Percentiles rank a stretch among this genome's conserved stretches.
Evolutionary conservation across 2,329 filamentous ascomycete species (phyloP).

Genomic region (Chaetomium strumarium): DNA sequence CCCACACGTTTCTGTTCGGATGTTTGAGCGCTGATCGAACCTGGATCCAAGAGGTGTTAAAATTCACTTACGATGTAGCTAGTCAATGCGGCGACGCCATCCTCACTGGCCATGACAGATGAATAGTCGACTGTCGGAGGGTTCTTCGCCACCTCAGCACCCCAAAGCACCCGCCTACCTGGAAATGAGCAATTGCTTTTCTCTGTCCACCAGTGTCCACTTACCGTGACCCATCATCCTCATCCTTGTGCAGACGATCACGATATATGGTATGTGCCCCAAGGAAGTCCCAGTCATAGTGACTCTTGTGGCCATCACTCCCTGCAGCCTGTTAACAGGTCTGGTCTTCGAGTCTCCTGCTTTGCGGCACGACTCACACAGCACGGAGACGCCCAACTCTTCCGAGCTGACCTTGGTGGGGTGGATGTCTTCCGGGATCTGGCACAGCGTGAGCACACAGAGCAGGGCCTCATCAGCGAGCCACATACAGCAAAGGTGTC

Average conservation of each 20-base stretch:
- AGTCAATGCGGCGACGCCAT: conserved; percentile 57
- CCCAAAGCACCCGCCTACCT: conserved; percentile 24
- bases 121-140: conserved; percentile 57
- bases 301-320: conserved; percentile 61
- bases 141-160: conserved; percentile 31
- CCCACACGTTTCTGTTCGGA: conserved; percentile 56
- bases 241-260: background rate
- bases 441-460: conserved; percentile 10
- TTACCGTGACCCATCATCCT: background rate
- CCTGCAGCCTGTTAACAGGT: conserved; percentile 42
- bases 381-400: conserved; percentile 5
- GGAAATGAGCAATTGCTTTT: background rate
- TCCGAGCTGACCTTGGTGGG: conserved; percentile 30
- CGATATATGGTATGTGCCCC: background rate
- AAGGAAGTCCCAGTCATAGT: conserved; percentile 58
- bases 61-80: conserved; percentile 50
- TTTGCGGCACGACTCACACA: conserved; percentile 1
- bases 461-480: background rate
- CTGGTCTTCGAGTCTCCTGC: background rate
- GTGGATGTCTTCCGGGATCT: conserved; percentile 44
- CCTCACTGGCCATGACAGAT: conserved; percentile 49
- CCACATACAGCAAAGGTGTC: conserved; percentile 58
- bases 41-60: background rate
- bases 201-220: background rate
- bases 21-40: background rate